Evolutionary conservation across 2,329 filamentous ascomycete genomes (phyloP), one percentile per base, ranked within the genome.

Genomic region (Zelopaecilomyces penicillatus): DNA sequence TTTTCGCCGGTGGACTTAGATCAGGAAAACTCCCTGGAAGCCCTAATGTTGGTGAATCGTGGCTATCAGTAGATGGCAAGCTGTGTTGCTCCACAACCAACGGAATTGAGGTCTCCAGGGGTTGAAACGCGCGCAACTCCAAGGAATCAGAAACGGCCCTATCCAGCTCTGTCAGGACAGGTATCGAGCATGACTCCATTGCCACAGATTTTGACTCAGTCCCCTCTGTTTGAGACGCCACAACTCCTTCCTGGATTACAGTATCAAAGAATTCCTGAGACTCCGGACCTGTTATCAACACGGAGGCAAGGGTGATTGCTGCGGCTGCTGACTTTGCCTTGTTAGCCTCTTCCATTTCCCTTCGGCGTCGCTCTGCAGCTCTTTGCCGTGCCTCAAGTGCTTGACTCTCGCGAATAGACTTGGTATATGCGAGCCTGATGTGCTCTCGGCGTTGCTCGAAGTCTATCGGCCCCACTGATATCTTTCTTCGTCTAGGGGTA

Each of bases 351-450:
- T 73, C 62, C 51, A 76, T 73, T 57, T 69, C 74, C 50, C 71
- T 42, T 32, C 47, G 68, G 52, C 71, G 75, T 45, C 55, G 54
- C 49, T 79, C 74, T 26, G 73, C 74, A 31, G 75, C 75, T 42
- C 67, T 67, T 59, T 73, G 66, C 57, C 73, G 71, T 42, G 70
- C 73, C 46, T 75, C 73, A n/a, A 69, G 64, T 47, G 76, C 81
- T 57, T 86, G 82, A 54, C 70, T 84, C 57, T 87, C 84, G 50
- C 83, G 78, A 39, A 93, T 81, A n/a, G 85, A 87, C 59, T 85
- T 87, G 54, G 81, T 90, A 62, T 94, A 91, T 10, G 87, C 88
- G 45, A 88, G 79, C 54, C 90, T 84, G 55, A 95, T 94, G 49
- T 82, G 81, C 58, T 88, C 83, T 54, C 89, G 76, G 41, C 87